Conservation (phyloP, 129 eudicot genomes). For the Flaveria ramosissima region DNA sequence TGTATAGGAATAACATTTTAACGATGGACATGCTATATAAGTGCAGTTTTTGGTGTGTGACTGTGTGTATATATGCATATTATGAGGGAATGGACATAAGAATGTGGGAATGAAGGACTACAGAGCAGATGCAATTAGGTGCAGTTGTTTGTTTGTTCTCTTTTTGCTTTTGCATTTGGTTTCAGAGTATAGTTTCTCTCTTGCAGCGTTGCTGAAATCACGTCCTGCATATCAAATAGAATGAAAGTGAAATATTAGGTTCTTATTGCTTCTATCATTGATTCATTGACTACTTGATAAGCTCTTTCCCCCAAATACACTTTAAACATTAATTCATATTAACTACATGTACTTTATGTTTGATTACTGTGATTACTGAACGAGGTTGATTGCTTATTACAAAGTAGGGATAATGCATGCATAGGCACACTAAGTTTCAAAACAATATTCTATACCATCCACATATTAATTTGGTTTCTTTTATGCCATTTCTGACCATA, state of each 20-base stretch:
- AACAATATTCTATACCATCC: neutral
- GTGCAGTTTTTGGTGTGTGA: neutral
- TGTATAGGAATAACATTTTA: neutral
- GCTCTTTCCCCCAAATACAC: neutral
- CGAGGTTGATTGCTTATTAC: neutral
- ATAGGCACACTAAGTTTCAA: neutral
- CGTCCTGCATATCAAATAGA: neutral
- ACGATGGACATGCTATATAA: neutral
- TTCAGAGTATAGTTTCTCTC: neutral
- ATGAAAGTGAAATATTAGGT: conserved; percentile 5
- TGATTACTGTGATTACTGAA: neutral
- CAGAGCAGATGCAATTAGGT: neutral
- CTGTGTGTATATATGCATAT: neutral
- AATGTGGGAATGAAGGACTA: neutral
- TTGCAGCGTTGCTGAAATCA: neutral
- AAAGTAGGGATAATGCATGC: conserved; percentile 2
- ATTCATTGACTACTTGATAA: neutral
- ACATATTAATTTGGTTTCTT: neutral
- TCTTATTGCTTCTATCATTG: neutral
- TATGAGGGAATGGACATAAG: neutral
- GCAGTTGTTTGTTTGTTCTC: neutral
- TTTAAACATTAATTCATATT: neutral
- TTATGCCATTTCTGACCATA: neutral
- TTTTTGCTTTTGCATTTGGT: neutral
- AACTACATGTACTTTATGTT: neutral